Percentiles rank a stretch among this genome's conserved stretches.
Evolutionary conservation across 1,284 basidiomycete genomes (phyloP).

Genomic region (Apiotrichum sp.): DNA sequence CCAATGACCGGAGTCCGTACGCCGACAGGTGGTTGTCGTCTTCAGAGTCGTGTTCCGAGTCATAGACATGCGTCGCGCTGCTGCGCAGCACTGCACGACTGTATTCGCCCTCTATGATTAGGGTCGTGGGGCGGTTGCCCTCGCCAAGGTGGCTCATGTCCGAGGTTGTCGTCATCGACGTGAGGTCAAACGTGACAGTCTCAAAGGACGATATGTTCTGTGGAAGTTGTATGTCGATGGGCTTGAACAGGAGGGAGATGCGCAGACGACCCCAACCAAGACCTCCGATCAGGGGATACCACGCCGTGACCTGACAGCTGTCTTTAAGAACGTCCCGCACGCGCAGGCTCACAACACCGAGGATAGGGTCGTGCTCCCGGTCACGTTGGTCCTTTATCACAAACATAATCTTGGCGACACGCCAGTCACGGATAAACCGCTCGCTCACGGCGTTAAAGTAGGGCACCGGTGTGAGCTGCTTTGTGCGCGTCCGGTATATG

Average conservation of each 20-base stretch:
- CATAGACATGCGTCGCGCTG: background rate
- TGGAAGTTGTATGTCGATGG: constrained; percentile 42
- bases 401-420: constrained; percentile 44
- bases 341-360: constrained; percentile 34
- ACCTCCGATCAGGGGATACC: constrained; percentile 43
- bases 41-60: background rate
- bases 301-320: constrained; percentile 36
- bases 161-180: constrained; percentile 20
- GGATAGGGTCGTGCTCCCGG: constrained; percentile 45
- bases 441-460: constrained; percentile 51
- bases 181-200: constrained; percentile 38
- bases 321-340: constrained; percentile 31
- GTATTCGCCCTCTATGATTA: constrained; percentile 38
- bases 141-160: constrained; percentile 10
- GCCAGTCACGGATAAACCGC: constrained; percentile 50
- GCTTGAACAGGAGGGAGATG: constrained; percentile 46
- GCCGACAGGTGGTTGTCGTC: background rate
- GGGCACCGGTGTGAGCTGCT: constrained; percentile 46
- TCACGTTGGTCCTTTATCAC: constrained; percentile 48
- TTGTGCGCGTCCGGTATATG: constrained; percentile 48
- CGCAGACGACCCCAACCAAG: constrained; percentile 44
- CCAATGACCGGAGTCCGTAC: background rate
- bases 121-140: constrained; percentile 17
- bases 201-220: constrained; percentile 39
- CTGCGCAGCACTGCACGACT: constrained; percentile 12